These are phyloP conservation scores for Phyllosticta paracitricarpa DNA, from an alignment of 2,329 filamentous ascomycete species.

Conservation along the genomic window DNA sequence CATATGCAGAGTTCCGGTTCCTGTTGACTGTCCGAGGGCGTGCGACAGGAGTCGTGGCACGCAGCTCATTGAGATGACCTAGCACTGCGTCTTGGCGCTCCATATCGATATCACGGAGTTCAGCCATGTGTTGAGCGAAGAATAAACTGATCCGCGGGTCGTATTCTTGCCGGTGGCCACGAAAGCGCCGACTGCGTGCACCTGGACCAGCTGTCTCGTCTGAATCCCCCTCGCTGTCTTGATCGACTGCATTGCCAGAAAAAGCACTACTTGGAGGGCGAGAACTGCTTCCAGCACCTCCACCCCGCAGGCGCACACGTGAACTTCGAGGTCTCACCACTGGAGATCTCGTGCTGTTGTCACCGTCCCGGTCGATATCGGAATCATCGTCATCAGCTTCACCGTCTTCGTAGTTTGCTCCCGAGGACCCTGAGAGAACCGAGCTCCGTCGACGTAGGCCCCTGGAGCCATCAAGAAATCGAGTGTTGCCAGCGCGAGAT, in stretches of 20 bases:
- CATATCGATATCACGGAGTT: slow-evolving; percentile 22
- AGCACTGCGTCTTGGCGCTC: slow-evolving; percentile 23
- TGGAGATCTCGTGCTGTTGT: slow-evolving; percentile 27
- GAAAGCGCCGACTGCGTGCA: slow-evolving; percentile 17
- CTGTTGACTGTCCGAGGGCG: slow-evolving; percentile 30
- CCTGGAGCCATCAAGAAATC: slow-evolving; percentile 25
- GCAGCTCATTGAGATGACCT: slow-evolving; percentile 24
- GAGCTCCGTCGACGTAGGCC: slow-evolving; percentile 30
- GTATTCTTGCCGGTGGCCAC: slow-evolving; percentile 25
- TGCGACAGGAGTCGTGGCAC: slow-evolving; percentile 28
- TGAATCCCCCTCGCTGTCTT: slow-evolving; percentile 30
- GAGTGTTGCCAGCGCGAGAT: slow-evolving; percentile 26
- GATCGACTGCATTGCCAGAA: slow-evolving; percentile 19
- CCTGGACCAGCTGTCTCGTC: slow-evolving; percentile 25
- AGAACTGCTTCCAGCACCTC: slow-evolving; percentile 16
- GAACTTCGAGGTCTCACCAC: slow-evolving; percentile 25
- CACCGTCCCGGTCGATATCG: slow-evolving; percentile 27
- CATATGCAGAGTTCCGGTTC: slow-evolving; percentile 17
- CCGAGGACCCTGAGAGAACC: slow-evolving; percentile 22
- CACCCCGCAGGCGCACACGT: slow-evolving; percentile 23
- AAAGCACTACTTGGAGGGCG: slow-evolving; percentile 20
- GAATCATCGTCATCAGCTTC: slow-evolving; percentile 35
- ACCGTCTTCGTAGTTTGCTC: slow-evolving; percentile 30
- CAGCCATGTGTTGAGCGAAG: slow-evolving; percentile 31
- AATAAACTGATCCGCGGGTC: slow-evolving; percentile 32